phyloP scores from a whole-genome alignment of 192 early-diverging fungal genomes.

The Backusella macrospora region DNA sequence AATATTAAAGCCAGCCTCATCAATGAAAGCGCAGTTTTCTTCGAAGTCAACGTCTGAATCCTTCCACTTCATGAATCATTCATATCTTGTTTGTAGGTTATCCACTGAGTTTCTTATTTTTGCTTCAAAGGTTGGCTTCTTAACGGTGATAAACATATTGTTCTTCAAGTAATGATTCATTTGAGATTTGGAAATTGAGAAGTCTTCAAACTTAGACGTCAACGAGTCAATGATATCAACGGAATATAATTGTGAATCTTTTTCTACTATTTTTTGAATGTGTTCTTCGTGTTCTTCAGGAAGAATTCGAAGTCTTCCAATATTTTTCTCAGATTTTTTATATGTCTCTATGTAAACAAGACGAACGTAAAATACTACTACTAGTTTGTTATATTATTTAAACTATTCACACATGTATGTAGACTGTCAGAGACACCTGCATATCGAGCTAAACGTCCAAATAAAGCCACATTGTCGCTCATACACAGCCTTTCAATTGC shows the following conservation, averaged over 20 bases:
- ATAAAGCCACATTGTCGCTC: not conserved
- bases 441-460: conserved; percentile 15
- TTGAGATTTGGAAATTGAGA: not conserved
- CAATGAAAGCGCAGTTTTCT: no score
- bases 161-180: conserved; percentile 15
- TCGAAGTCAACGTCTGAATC: no score
- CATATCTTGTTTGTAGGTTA: no score
- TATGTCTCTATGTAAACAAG: conserved; percentile 12
- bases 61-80: no score
- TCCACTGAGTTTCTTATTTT: no score
- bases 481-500: conserved; percentile 13
- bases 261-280: conserved; percentile 10
- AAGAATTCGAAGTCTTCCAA: conserved; percentile 5
- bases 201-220: no score
- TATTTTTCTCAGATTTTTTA: conserved; percentile 7
- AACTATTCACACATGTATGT: conserved; percentile 3
- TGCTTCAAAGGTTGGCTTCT: conserved; percentile 7
- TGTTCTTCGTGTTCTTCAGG: conserved; percentile 7
- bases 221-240: no score
- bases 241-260: no score
- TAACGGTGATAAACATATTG: conserved; percentile 10
- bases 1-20: no score
- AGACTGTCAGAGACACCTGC: conserved; percentile 14
- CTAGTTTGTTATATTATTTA: conserved; percentile 15
- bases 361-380: conserved; percentile 15